Percentiles rank a stretch among this genome's conserved stretches.
phyloP scores from a whole-genome alignment of 768 basidiomycete genomes.

The Suillus plorans region DNA sequence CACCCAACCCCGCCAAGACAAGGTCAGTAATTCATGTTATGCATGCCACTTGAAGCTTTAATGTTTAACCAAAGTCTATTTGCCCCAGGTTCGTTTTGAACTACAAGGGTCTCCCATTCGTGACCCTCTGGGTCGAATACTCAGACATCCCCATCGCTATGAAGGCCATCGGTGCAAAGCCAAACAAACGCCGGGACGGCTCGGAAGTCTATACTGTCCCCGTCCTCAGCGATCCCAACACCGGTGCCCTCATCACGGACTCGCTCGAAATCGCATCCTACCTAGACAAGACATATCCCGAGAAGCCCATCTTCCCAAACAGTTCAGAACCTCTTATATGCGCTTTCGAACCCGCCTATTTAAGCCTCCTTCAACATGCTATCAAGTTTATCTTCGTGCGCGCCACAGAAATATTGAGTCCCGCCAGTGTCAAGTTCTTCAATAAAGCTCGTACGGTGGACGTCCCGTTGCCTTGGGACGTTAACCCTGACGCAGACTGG shows the following conservation, averaged over 20 bases:
- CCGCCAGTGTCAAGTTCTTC: slow-evolving; percentile 39
- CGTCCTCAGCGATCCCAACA: slow-evolving; percentile 33
- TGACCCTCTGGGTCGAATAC: slow-evolving; percentile 35
- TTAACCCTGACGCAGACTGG: slow-evolving; percentile 31
- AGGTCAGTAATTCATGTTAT: slow-evolving; percentile 25
- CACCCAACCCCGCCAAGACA: slow-evolving; percentile 39
- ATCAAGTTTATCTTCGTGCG: slow-evolving; percentile 22
- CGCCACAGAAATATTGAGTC: slow-evolving; percentile 28
- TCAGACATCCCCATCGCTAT: slow-evolving; percentile 29
- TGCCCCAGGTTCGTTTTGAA: slow-evolving; percentile 28
- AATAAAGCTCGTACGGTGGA: slow-evolving; percentile 30
- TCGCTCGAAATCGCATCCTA: slow-evolving; percentile 35
- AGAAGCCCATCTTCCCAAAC: slow-evolving; percentile 28
- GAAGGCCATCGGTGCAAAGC: slow-evolving; percentile 26
- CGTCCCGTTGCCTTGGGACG: slow-evolving; percentile 38
- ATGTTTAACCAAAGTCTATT: not conserved
- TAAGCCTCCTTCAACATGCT: not conserved
- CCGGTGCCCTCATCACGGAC: slow-evolving; percentile 27
- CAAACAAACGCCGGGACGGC: slow-evolving; percentile 19
- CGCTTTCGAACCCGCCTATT: slow-evolving; percentile 15
- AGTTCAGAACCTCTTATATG: slow-evolving; percentile 23
- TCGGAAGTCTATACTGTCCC: slow-evolving; percentile 30
- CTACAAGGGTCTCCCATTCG: slow-evolving; percentile 34
- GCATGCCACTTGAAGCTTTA: not conserved
- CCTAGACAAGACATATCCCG: slow-evolving; percentile 35